A percentile compares a stretch with the other conserved stretches of the same genome.
Conservation (phyloP, 1,284 basidiomycete species). For the Sanguinoderma infundibulare region DNA sequence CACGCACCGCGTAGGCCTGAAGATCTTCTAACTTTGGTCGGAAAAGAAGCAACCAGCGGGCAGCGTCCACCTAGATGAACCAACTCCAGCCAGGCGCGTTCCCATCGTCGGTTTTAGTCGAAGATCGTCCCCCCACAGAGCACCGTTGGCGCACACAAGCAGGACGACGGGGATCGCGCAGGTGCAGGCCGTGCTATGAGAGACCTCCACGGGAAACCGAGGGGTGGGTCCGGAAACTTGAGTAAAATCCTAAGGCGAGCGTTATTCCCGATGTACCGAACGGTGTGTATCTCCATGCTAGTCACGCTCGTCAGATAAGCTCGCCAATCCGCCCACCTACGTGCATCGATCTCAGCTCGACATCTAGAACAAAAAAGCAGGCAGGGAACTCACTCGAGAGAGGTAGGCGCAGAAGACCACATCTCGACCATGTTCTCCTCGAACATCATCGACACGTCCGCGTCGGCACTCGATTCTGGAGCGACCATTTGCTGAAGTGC, state of each 20-base stretch:
- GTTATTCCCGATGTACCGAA: too few species aligned
- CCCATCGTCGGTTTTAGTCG: conserved; percentile 54
- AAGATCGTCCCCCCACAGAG: conserved; percentile 54
- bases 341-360: neutral
- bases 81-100: conserved; percentile 79
- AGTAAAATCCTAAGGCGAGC: too few species aligned
- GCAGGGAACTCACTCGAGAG: conserved; percentile 7
- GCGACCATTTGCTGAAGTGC: neutral
- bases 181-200: conserved; percentile 47
- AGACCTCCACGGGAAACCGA: too few species aligned
- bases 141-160: conserved; percentile 56
- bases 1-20: conserved; percentile 58
- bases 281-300: conserved; percentile 2
- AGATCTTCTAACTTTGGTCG: conserved; percentile 77
- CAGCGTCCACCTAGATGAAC: conserved; percentile 65
- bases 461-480: neutral
- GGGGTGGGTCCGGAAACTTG: too few species aligned
- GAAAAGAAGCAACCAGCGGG: conserved; percentile 52
- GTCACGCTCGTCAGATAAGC: conserved; percentile 16
- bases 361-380: neutral
- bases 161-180: conserved; percentile 50
- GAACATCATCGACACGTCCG: conserved; percentile 6
- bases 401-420: conserved; percentile 12
- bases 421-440: conserved; percentile 15
- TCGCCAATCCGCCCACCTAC: conserved; percentile 20